These are phyloP conservation scores for Aspergillus alliaceus DNA, from an alignment of 2,329 filamentous ascomycete genomes.

Conservation along the genomic window DNA sequence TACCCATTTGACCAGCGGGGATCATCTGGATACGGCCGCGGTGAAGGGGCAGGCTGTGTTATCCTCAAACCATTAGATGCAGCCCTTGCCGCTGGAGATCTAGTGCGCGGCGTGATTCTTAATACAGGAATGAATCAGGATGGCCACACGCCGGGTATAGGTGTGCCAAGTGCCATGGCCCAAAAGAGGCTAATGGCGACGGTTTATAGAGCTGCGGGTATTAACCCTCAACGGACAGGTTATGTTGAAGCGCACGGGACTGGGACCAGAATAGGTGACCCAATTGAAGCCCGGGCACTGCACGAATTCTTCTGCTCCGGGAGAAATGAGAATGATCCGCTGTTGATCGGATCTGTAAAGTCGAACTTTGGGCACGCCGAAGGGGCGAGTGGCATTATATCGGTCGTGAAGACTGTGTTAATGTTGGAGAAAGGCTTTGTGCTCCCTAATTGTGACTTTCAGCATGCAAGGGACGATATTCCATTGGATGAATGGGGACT, in stretches of 20 bases:
- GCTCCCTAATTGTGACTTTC: conserved; percentile 38
- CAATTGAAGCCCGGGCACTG: conserved; percentile 16
- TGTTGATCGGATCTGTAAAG: conserved; percentile 7
- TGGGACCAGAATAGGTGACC: conserved; percentile 32
- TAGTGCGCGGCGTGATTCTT: conserved; percentile 6
- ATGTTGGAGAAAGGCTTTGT: conserved; percentile 47
- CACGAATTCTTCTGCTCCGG: conserved; percentile 9
- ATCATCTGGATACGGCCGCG: conserved; percentile 5
- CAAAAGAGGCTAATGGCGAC: conserved; percentile 32
- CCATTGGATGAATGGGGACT: background rate
- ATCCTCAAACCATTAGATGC: background rate
- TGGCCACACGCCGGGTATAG: conserved; percentile 15
- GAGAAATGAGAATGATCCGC: conserved; percentile 1
- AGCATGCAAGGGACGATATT: conserved; percentile 14
- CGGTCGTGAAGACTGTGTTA: conserved; percentile 44
- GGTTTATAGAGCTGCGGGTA: conserved; percentile 29
- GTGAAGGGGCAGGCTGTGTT: conserved; percentile 2
- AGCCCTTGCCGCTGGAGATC: background rate
- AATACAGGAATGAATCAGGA: conserved; percentile 24
- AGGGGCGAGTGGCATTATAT: conserved; percentile 39
- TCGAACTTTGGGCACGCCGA: conserved; percentile 23
- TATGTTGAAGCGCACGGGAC: conserved; percentile 46
- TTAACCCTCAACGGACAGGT: conserved; percentile 18
- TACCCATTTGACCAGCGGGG: conserved; percentile 3
- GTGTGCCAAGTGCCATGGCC: conserved; percentile 1